These are phyloP conservation scores for Salix purpurea DNA, from an alignment of 345 rosid genomes.

Conservation along the genomic window DNA sequence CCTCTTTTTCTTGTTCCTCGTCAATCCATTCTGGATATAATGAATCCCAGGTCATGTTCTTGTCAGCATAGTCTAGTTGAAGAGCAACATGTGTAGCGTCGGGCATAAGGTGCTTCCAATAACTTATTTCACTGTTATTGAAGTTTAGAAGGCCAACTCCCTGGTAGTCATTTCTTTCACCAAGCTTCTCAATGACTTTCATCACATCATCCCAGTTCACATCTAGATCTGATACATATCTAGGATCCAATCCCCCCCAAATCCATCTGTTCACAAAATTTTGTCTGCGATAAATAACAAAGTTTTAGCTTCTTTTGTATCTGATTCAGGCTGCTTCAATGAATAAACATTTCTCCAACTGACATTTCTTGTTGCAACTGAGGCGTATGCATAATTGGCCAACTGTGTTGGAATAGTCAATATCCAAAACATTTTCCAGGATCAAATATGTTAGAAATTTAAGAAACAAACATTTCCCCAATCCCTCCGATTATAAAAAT, in stretches of 20 bases:
- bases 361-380: not conserved
- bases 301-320: not conserved
- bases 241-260: constrained; percentile 30
- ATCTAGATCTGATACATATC: constrained; percentile 21
- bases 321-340: not conserved
- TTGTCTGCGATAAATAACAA: constrained; percentile 3
- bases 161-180: constrained; percentile 8
- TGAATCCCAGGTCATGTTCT: constrained; percentile 25
- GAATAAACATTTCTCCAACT: not conserved
- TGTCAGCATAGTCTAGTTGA: constrained; percentile 18
- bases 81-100: constrained; percentile 9
- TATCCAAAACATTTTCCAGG: not conserved
- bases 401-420: not conserved
- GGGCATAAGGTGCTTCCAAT: constrained; percentile 21
- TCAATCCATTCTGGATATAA: constrained; percentile 37
- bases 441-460: not conserved
- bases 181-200: constrained; percentile 10
- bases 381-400: not conserved
- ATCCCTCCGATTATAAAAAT: not conserved
- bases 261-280: constrained; percentile 29
- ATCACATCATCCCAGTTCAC: constrained; percentile 20
- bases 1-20: constrained; percentile 30
- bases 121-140: constrained; percentile 15
- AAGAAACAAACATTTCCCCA: not conserved
- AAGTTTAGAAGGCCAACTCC: constrained; percentile 28